These are phyloP conservation scores for Neofusicoccum sp. DNA, from an alignment of 2,329 filamentous ascomycete species.

Conservation along the genomic window DNA sequence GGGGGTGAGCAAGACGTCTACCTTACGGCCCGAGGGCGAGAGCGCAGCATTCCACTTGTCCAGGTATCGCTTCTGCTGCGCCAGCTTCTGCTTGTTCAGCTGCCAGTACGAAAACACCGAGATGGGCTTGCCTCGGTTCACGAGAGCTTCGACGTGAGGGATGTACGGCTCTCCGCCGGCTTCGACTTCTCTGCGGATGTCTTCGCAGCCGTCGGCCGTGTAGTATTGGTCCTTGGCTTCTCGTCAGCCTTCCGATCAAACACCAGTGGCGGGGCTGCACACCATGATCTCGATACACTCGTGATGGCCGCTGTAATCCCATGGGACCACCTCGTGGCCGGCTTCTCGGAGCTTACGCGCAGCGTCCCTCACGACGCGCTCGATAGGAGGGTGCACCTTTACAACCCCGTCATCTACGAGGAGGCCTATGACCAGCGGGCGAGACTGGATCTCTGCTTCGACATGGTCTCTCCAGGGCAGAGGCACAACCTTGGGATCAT, in stretches of 20 bases:
- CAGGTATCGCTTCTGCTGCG: slow-evolving; percentile 34
- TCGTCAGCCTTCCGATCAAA: slow-evolving; percentile 6
- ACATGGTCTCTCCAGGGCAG: slow-evolving; percentile 59
- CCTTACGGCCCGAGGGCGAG: slow-evolving; percentile 31
- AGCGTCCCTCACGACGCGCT: slow-evolving; percentile 32
- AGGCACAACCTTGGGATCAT: slow-evolving; percentile 65
- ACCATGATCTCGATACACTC: slow-evolving; percentile 3
- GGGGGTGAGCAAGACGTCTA: slow-evolving; percentile 39
- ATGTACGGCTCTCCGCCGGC: slow-evolving; percentile 34
- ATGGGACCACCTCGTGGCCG: slow-evolving; percentile 29
- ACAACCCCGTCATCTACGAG: slow-evolving; percentile 12
- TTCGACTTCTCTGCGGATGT: background rate
- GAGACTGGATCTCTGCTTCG: slow-evolving; percentile 56
- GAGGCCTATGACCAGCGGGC: slow-evolving; percentile 33
- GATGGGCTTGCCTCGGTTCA: slow-evolving; percentile 29
- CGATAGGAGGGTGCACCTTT: background rate
- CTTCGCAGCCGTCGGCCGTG: slow-evolving; percentile 1
- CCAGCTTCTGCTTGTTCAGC: slow-evolving; percentile 25
- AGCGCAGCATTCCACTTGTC: slow-evolving; percentile 36
- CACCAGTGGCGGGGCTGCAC: background rate
- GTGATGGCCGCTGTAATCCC: slow-evolving; percentile 32
- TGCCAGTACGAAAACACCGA: slow-evolving; percentile 31
- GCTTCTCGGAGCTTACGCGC: slow-evolving; percentile 26
- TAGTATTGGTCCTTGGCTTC: slow-evolving; percentile 1
- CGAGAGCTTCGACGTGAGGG: slow-evolving; percentile 25